These are phyloP conservation scores for Yamadazyma phyllophila DNA, from an alignment of 805 yeast species.

Conservation along the genomic window DNA sequence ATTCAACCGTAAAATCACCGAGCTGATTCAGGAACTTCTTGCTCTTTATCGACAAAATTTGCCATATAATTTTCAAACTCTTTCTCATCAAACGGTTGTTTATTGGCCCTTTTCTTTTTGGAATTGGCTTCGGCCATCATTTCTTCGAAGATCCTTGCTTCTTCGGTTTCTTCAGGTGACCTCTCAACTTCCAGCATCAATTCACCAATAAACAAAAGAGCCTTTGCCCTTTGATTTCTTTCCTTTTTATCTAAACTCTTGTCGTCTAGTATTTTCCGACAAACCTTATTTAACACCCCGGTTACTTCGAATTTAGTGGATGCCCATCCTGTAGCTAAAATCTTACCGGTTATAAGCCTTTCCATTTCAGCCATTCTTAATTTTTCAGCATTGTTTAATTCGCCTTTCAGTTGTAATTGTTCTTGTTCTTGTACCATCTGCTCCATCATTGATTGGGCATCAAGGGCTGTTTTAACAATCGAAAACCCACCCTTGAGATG, in stretches of 20 bases:
- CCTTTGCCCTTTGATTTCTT: constrained; percentile 75
- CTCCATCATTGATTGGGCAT: constrained; percentile 72
- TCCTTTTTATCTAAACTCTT: constrained; percentile 56
- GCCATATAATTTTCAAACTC: constrained; percentile 24
- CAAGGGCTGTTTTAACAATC: constrained; percentile 79
- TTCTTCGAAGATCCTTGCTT: constrained; percentile 87
- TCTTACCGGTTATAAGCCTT: constrained; percentile 78
- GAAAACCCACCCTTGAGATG: constrained; percentile 80
- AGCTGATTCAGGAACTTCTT: background rate
- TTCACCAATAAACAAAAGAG: constrained; percentile 68
- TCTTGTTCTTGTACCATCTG: constrained; percentile 74
- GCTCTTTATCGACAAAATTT: constrained; percentile 14
- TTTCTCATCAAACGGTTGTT: constrained; percentile 15
- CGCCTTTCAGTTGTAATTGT: constrained; percentile 27
- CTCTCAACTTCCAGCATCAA: constrained; percentile 66
- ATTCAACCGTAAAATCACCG: background rate
- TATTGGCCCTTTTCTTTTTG: constrained; percentile 40
- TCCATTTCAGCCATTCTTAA: constrained; percentile 65
- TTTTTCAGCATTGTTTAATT: constrained; percentile 34
- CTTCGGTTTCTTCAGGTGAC: constrained; percentile 87
- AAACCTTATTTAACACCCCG: constrained; percentile 76
- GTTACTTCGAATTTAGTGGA: constrained; percentile 87
- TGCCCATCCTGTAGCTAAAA: constrained; percentile 93
- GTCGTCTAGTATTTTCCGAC: constrained; percentile 52
- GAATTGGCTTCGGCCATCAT: constrained; percentile 80